Percentiles rank a stretch among this genome's conserved stretches.
These are phyloP conservation scores for Clausena lansium DNA, from an alignment of 345 rosid genomes.

Conservation along the genomic window DNA sequence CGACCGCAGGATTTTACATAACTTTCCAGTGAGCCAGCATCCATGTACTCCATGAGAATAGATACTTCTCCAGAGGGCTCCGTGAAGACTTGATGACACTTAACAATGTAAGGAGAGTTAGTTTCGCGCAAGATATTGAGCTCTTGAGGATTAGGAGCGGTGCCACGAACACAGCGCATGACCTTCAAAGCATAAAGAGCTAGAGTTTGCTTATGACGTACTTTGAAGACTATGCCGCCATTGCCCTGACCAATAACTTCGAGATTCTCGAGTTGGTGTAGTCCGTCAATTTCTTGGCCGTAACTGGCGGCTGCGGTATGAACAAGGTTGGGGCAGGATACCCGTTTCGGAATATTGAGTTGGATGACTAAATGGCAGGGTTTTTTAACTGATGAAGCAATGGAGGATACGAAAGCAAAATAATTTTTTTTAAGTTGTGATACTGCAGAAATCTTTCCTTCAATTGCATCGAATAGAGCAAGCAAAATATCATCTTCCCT, in stretches of 20 bases:
- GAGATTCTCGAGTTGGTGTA: not conserved
- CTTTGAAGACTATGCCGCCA: not conserved
- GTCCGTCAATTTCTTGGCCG: not conserved
- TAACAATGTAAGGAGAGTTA: not conserved
- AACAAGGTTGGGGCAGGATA: not conserved
- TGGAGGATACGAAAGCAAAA: too few species aligned
- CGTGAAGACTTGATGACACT: not conserved
- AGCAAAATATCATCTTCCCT: too few species aligned
- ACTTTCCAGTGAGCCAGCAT: too few species aligned
- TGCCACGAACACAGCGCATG: not conserved
- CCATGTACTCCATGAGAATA: too few species aligned
- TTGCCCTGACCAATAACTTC: not conserved
- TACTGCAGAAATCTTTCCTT: too few species aligned
- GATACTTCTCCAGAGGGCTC: too few species aligned
- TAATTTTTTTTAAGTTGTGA: too few species aligned
- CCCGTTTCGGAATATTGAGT: too few species aligned
- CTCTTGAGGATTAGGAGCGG: not conserved
- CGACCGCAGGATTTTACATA: too few species aligned
- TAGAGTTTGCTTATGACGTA: not conserved
- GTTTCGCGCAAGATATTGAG: not conserved
- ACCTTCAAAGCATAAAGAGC: not conserved
- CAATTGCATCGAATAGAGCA: too few species aligned
- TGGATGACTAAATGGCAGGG: too few species aligned
- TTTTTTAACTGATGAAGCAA: too few species aligned
- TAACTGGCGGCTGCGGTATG: not conserved